Base-by-base conservation (phyloP, 768 basidiomycete genomes). In the Mycena rebaudengoi region DNA sequence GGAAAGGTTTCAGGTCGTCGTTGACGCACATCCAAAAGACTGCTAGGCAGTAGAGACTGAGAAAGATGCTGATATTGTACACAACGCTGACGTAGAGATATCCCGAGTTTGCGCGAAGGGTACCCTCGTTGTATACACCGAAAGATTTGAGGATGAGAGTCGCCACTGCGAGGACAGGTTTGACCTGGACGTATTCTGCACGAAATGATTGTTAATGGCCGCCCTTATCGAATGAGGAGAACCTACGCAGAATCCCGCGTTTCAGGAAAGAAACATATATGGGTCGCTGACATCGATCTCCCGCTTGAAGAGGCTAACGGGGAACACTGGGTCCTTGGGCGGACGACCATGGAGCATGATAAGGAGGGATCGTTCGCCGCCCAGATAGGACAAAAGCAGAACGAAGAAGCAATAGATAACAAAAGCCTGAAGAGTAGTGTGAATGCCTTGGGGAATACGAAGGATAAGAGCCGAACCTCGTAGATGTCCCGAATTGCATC, bases 1-100 rank as follows among this genome's bases (percentile, higher is more conserved):
- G 84, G 80, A 95, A 98, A 2, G 95, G 94, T 74, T 91, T 91
- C 49, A 98, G 80, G 73, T 99, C 98, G 33, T 91, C 83, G 69
- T 88, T 89, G 5, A 98, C 92, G 61, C 92, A 94, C 57, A 96
- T 85, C 98, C 98, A 99, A 77, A 99, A 98, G 79, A 98, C 90
- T 0, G 95, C 98, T 39, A 99, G 85, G 71, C 96, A 98, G 80
- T 95, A 96, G 23, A 96, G 76, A 29, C 85, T 86, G 44, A 92
- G 80, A 76, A 88, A 91, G 46, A 95, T 95, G 70, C 91, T 92
- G 54, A 83, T 74, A 80, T 95, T 94, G 80, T 91, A 96, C 54
- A 96, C 79, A 68, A 97, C 83, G 70, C 89, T 93, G 76, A 97
- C 84, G 73, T 96, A 98, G 59, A 97, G 86, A 73, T 97, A 99